Evolutionary conservation across 2,329 filamentous ascomycete species (phyloP), one percentile per base, ranked within the genome.

Genomic region (Mycosphaerella sp.): DNA sequence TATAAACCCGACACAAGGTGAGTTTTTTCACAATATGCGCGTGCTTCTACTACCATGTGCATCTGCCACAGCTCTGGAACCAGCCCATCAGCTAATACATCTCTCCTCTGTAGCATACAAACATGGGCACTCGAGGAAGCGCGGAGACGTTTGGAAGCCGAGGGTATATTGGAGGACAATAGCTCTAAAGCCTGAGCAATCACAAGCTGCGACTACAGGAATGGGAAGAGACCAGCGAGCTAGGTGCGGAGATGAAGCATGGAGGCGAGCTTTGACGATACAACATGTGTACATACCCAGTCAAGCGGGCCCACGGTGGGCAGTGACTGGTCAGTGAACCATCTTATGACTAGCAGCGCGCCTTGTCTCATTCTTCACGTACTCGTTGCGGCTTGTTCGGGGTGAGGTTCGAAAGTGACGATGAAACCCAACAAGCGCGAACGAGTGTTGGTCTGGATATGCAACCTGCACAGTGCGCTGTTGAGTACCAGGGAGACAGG

Each of bases 1-100:
- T 97, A 93, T 71, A 97, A 97, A 83, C 93, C 93, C 47, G 93
- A 98, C 79, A 97, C 91, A 58, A 95, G 89, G 93, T 98, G 79
- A 76, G 90, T 14, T 6, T 14, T 14, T 44, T 30, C 16, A 25
- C 21, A 25, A 25, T 25, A 25, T 25, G 21, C 21, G 21, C 21
- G 21, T 25, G 21, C 5, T 5, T 25, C 7, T 6, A n/a, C 21
- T 25, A 6, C 5, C 21, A 25, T 25, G 21, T 25, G 21, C 21
- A 6, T 6, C 21, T 25, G 21, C 3, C 3, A 6, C 4, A 25
- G 21, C 7, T 25, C 21, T 25, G 21, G 5, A 25, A 6, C 2
- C 34, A 28, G 16, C 5, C 17, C 16, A 54, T 60, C 27, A 56
- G 17, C 30, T 41, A n/a, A 43, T 21, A 13, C 16, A 12, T 12